Percentiles rank a stretch among this genome's conserved stretches.
These are phyloP conservation scores for Phaeodactylum tricornutum DNA, from an alignment of 108 stramenopile genomes.

Conservation along the genomic window DNA sequence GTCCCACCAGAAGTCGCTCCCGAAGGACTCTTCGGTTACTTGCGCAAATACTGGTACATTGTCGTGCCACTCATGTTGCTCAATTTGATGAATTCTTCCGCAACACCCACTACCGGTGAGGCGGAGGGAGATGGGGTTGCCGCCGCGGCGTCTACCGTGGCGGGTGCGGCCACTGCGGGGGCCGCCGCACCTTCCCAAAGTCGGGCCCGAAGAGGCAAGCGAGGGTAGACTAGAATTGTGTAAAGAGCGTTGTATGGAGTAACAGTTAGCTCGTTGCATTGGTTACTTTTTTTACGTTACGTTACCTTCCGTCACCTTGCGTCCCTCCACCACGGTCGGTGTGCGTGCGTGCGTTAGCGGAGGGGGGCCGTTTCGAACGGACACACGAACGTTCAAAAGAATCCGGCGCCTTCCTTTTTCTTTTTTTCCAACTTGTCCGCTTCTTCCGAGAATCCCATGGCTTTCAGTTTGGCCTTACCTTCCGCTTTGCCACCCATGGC, in stretches of 20 bases:
- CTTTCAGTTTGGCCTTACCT: slow-evolving; percentile 23
- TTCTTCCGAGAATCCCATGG: slow-evolving; percentile 35
- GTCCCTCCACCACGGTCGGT: too few relatives aligned
- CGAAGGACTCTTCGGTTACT: slow-evolving; percentile 18
- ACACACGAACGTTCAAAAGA: slow-evolving; percentile 25
- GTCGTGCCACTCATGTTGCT: slow-evolving; percentile 50
- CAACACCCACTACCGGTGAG: slow-evolving; percentile 11
- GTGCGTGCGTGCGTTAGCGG: too few relatives aligned
- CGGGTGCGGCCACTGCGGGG: too few relatives aligned
- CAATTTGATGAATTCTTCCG: slow-evolving; percentile 29
- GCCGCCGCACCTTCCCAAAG: too few relatives aligned
- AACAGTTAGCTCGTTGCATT: too few relatives aligned
- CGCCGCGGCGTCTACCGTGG: too few relatives aligned
- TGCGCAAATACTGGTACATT: slow-evolving; percentile 76
- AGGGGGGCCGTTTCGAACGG: too few relatives aligned
- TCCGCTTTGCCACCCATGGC: slow-evolving; percentile 43
- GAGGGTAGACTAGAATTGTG: too few relatives aligned
- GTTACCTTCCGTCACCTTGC: too few relatives aligned
- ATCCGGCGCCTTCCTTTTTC: slow-evolving; percentile 14
- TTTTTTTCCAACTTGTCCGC: slow-evolving; percentile 8
- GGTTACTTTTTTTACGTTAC: too few relatives aligned
- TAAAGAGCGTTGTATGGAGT: too few relatives aligned
- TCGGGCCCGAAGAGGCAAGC: too few relatives aligned
- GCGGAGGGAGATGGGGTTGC: not conserved
- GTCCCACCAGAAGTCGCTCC: slow-evolving; percentile 1